Evolutionary conservation across 345 rosid species (phyloP).

Genomic region (Streptanthus diversifolius): DNA sequence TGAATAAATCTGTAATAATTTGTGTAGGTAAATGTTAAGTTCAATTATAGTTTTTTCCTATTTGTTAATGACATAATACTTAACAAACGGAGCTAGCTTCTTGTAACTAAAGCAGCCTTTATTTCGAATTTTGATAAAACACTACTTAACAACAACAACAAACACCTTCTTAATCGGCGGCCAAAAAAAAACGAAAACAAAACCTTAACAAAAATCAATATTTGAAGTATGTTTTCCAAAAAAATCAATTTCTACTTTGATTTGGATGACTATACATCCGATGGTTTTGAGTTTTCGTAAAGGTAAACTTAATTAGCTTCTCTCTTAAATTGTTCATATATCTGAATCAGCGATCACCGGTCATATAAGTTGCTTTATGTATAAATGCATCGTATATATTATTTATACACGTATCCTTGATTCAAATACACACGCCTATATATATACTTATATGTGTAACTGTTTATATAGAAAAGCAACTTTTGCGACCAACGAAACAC

Average conservation of each 20-base stretch:
- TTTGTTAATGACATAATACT: not conserved
- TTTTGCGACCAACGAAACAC: slow-evolving; percentile 32
- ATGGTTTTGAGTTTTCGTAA: slow-evolving; percentile 11
- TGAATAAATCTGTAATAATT: not conserved
- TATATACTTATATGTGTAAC: not conserved
- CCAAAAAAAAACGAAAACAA: not conserved
- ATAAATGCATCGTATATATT: slow-evolving; percentile 2
- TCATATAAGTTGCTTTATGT: not conserved
- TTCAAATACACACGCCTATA: not conserved
- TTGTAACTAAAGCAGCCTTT: not conserved
- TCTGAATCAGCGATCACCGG: not conserved
- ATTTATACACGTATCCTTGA: not conserved
- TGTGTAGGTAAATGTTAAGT: not conserved
- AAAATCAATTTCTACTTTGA: not conserved
- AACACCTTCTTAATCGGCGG: too few relatives aligned
- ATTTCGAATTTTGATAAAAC: not conserved
- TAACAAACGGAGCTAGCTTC: not conserved
- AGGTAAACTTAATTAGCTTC: not conserved
- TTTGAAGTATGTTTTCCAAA: not conserved
- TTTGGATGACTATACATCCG: not conserved
- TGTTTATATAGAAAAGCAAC: not conserved
- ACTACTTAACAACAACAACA: not conserved
- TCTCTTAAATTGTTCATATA: not conserved
- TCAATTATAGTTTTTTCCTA: too few relatives aligned
- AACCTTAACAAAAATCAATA: not conserved